Base-by-base conservation (phyloP, 108 stramenopile species). In the Fragilaria crotonensis region DNA sequence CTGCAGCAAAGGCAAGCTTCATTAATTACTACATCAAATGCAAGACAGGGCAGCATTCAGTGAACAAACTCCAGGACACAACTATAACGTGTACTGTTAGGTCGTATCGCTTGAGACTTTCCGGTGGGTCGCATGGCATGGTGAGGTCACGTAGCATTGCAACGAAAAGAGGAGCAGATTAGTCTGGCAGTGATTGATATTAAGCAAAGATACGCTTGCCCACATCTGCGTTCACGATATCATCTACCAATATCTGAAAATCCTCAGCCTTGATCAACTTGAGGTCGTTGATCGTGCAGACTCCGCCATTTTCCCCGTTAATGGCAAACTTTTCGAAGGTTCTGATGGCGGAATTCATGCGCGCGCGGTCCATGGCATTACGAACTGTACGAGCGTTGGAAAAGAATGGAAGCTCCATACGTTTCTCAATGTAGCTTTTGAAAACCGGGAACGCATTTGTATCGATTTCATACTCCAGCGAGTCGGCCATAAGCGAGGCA, bases 381-480 rank as follows among this genome's bases (percentile, higher is more conserved):
- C 97, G 83, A 11, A 97, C 97, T 25, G 97, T 96, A 75, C 97
- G 89, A 7, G 97, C 97, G 64, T 97, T 97, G 57, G 97, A 97
- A 86, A 97, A 97, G 87, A 83, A 97, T 33, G 95, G 97, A 32
- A 95, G 85, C 55, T 92, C 76, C 94, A 94, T 94, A 52, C 97
- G 86, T 57, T 64, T 77, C 60, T 85, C 75, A 56, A 97, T 96
- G 90, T 96, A 97, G 22, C 68, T 44, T 66, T 95, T 72, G 90
- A 97, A 95, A 52, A 80, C 79, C 18, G 51, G 73, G 64, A 64
- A 84, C 9, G 91, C 91, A 23, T 52, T 61, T 0, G 63, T 51
- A 48, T 84, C 72, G 62, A 94, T 87, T 48, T 90, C 85, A 61
- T 97, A 97, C 72, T 96, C 91, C 60, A 95, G 75, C 51, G 95